Evolutionary conservation across 106 monocot genomes (phyloP).

Genomic region (Allium cepa): DNA sequence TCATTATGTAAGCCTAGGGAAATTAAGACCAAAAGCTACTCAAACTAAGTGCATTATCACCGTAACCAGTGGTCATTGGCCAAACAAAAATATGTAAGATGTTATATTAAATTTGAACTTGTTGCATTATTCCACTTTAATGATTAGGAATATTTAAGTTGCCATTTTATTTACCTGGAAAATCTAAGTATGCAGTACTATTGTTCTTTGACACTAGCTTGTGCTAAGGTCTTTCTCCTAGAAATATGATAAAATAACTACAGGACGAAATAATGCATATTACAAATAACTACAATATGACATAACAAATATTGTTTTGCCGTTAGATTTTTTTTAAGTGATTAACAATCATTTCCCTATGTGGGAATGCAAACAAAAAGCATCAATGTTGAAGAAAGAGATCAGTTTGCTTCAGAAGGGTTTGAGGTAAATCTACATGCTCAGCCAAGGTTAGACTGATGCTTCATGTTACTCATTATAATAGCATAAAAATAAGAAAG

Average conservation of each 20-base stretch:
- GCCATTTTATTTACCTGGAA: no score
- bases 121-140: no score
- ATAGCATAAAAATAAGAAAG: background rate
- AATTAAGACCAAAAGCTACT: no score
- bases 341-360: constrained; percentile 13
- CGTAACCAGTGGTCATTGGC: no score
- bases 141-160: no score
- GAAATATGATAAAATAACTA: background rate
- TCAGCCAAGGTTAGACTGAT: constrained; percentile 35
- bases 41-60: no score
- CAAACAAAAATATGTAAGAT: no score
- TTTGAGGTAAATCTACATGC: constrained; percentile 41
- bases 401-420: constrained; percentile 62
- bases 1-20: no score
- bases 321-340: constrained; percentile 28
- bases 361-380: constrained; percentile 43
- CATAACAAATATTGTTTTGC: background rate
- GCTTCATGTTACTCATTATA: background rate
- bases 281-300: background rate
- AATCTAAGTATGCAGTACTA: no score
- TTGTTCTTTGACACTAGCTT: background rate
- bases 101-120: no score
- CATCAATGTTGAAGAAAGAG: constrained; percentile 46
- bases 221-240: background rate
- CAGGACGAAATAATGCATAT: background rate